phyloP scores from a whole-genome alignment of 176 grass and related monocot genomes.

The Avena sativa region DNA sequence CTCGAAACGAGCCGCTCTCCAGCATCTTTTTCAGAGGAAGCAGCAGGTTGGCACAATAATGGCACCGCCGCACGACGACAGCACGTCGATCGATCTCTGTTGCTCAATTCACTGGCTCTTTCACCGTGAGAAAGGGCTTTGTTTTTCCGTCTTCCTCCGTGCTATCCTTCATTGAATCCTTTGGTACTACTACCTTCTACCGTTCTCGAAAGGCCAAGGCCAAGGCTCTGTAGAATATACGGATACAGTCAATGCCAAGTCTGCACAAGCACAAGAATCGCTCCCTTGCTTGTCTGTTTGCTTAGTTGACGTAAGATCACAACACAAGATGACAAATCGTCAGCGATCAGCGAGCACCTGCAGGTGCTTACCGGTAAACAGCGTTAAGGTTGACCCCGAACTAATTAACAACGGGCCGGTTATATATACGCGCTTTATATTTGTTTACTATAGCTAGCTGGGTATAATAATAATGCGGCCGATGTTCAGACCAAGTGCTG shows the following conservation, averaged over 20 bases:
- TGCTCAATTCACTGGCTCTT: neutral
- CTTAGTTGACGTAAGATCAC: neutral
- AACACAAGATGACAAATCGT: neutral
- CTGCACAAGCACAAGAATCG: neutral
- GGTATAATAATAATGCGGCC: neutral
- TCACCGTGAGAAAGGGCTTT: neutral
- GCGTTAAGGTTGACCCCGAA: slow-evolving; percentile 23
- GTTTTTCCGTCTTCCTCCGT: neutral
- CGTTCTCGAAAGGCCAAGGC: slow-evolving; percentile 22
- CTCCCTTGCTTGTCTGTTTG: neutral
- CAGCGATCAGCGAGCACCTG: slow-evolving; percentile 7
- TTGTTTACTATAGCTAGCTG: neutral
- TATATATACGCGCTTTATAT: no score
- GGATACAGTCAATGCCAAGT: neutral
- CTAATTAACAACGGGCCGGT: neutral
- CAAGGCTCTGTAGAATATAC: slow-evolving; percentile 38
- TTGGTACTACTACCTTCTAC: neutral
- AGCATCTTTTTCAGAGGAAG: neutral
- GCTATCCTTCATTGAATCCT: no score
- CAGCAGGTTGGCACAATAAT: neutral
- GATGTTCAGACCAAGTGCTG: neutral
- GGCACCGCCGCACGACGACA: neutral
- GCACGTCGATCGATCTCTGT: neutral
- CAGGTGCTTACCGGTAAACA: slow-evolving; percentile 34
- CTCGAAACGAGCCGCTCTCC: neutral